Evolutionary conservation across 2,329 filamentous ascomycete species (phyloP).

Genomic region (Sclerotinia minor): DNA sequence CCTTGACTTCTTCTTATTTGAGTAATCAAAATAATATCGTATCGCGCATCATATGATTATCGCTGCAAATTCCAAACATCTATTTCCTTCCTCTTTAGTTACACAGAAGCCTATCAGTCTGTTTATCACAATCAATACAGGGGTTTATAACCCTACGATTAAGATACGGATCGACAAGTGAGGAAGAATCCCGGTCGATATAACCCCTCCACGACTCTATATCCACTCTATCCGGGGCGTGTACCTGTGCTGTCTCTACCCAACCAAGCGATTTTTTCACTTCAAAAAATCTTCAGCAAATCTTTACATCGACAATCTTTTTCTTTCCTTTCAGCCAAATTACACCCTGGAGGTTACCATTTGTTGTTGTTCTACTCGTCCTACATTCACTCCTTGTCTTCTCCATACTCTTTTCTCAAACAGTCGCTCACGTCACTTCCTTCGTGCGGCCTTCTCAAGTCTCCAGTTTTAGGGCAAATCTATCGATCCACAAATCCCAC

Average conservation of each 20-base stretch:
- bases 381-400: not conserved
- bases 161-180: slow-evolving; percentile 22
- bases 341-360: not conserved
- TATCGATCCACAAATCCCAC: slow-evolving; percentile 18
- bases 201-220: slow-evolving; percentile 13
- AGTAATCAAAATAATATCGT: slow-evolving; percentile 5
- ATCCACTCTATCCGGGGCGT: not conserved
- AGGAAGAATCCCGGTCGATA: slow-evolving; percentile 17
- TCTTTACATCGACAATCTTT: slow-evolving; percentile 7
- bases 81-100: slow-evolving; percentile 2
- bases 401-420: not conserved
- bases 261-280: not conserved
- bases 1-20: slow-evolving; percentile 12
- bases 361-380: not conserved
- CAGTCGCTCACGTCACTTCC: slow-evolving; percentile 20
- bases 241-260: not conserved
- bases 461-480: slow-evolving; percentile 21
- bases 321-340: slow-evolving; percentile 5
- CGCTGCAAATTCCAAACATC: not conserved
- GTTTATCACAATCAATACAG: slow-evolving; percentile 16
- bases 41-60: slow-evolving; percentile 3
- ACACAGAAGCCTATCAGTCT: not conserved
- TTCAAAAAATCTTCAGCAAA: not conserved
- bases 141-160: slow-evolving; percentile 11
- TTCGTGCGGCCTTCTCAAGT: slow-evolving; percentile 4